Base-by-base conservation (phyloP, 179 eudicot genomes). In the Heliamphora pulchella region DNA sequence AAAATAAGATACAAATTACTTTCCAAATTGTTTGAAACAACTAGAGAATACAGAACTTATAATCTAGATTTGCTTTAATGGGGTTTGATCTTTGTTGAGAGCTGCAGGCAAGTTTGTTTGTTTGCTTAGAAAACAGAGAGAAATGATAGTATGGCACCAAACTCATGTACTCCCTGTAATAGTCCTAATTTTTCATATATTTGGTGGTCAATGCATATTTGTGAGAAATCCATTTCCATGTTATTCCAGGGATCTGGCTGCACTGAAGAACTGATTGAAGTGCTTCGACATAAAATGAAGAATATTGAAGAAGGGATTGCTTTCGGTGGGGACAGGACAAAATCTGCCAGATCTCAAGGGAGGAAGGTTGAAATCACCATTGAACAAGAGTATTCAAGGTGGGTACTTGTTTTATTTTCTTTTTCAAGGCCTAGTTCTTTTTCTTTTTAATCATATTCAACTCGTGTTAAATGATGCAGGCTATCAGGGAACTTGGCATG, bases 401-500 rank as follows among this genome's bases (percentile, higher is more conserved):
- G 73, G 3, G 15, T 75, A 66, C 5, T 65, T 55, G 47, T 55
- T 43, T 4, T 3, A 41, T 80, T 43, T 14, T 44, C 31, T 39
- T 76, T 54, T 57, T 62, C n/a, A 14, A 50, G 39, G 7, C 22
- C 2, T 4, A 9, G 14, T 64, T 20, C 66, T n/a, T 64, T 4
- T n/a, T 48, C 43, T 18, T 47, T n/a, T n/a, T n/a, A n/a, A 50
- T 22, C 11, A 64, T 44, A 61, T 15, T 62, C 55, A 20, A 58
- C n/a, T 10, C 8, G 14, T 72, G 5, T 54, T 74, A 1, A 81
- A 2, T 9, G 57, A 11, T 82, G 54, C 89, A 94, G 97, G 87
- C 82, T 93, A 79, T 84, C 91, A 80, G 98, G 98, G 58, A 95
- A 95, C 85, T 87, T 95, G 91, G 98, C 95, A 2, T 95, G 98